Evolutionary conservation across 345 rosid genomes (phyloP).

Genomic region (Brassica cretica): DNA sequence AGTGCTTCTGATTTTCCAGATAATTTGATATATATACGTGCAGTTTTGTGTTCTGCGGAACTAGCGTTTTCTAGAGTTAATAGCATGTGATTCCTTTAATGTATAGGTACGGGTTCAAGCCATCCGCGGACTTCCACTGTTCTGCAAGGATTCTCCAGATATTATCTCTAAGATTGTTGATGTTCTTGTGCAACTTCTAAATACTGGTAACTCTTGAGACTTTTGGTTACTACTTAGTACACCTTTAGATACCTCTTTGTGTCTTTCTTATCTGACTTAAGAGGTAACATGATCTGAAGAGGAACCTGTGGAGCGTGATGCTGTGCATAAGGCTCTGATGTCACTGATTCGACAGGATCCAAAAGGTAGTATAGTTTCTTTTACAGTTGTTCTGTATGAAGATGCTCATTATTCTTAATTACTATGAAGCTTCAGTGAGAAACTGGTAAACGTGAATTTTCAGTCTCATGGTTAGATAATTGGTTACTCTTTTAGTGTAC

Average conservation of each 20-base stretch:
- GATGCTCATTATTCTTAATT: background rate
- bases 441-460: too few relatives aligned
- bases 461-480: too few relatives aligned
- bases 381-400: background rate
- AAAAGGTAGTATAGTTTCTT: constrained; percentile 62
- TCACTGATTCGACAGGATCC: constrained; percentile 93
- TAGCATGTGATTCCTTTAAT: constrained; percentile 1
- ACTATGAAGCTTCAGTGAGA: too few relatives aligned
- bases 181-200: constrained; percentile 80
- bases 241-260: background rate
- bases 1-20: background rate
- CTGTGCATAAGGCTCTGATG: constrained; percentile 95
- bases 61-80: constrained; percentile 5
- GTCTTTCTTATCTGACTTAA: background rate
- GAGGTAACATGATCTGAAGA: constrained; percentile 47
- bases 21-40: background rate
- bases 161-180: constrained; percentile 76
- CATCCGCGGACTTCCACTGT: constrained; percentile 87
- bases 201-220: constrained; percentile 54
- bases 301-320: constrained; percentile 97
- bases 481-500: background rate
- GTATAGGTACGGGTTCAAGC: constrained; percentile 95
- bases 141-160: constrained; percentile 90
- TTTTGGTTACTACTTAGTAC: background rate
- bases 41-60: background rate